A percentile compares a stretch with the other conserved stretches of the same genome.
Conservation (phyloP, 768 basidiomycete species). For the Auricularia auricula-judae region DNA sequence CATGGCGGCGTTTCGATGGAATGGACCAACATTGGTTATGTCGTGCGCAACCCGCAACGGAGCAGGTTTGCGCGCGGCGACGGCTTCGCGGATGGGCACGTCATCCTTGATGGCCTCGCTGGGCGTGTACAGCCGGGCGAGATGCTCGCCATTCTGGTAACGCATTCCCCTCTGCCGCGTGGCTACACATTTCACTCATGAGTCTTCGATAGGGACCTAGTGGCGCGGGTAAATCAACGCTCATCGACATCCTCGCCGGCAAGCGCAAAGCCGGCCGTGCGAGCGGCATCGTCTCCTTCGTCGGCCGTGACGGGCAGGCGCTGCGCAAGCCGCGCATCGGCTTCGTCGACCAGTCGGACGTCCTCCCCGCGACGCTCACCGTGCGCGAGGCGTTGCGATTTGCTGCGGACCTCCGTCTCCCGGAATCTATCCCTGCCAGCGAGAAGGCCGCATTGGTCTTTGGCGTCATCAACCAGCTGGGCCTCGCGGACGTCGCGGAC, state of each 20-base stretch:
- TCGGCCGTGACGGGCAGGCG: constrained; percentile 10
- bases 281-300: constrained; percentile 55
- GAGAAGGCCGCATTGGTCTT: constrained; percentile 57
- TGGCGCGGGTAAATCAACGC: constrained; percentile 86
- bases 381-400: constrained; percentile 76
- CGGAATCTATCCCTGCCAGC: constrained; percentile 52
- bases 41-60: constrained; percentile 22
- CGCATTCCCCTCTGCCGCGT: too few species aligned
- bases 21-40: constrained; percentile 63
- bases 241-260: constrained; percentile 83
- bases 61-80: constrained; percentile 4
- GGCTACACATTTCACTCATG: too few species aligned
- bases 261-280: constrained; percentile 65
- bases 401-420: constrained; percentile 74
- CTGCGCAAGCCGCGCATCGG: constrained; percentile 41
- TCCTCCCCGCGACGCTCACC: constrained; percentile 69
- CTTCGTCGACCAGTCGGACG: constrained; percentile 81
- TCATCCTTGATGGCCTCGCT: constrained; percentile 48
- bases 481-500: constrained; percentile 58
- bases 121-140: constrained; percentile 70
- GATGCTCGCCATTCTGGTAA: constrained; percentile 70
- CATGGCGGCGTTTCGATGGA: constrained; percentile 48
- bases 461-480: constrained; percentile 63
- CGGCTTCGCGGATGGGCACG: constrained; percentile 36
- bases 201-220: constrained; percentile 47